These are phyloP conservation scores for Entomortierella chlamydospora DNA, from an alignment of 192 early-diverging fungal species.

Conservation along the genomic window DNA sequence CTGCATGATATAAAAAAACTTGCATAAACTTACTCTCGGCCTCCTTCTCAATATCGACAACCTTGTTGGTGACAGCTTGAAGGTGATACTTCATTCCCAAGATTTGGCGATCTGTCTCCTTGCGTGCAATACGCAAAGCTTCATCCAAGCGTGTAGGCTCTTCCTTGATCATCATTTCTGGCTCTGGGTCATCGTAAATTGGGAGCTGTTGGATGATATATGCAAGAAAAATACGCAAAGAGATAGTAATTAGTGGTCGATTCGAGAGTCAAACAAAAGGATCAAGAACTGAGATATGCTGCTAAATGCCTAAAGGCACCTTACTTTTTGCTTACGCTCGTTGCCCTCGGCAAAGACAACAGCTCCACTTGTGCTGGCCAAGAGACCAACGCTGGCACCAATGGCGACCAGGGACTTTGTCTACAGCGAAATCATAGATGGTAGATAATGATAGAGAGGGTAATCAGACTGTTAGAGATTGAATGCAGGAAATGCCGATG, in stretches of 20 bases:
- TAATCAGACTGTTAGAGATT: too few relatives aligned
- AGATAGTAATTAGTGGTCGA: too few relatives aligned
- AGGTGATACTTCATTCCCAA: conserved; percentile 53
- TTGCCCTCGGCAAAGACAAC: conserved; percentile 39
- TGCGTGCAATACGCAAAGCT: conserved; percentile 43
- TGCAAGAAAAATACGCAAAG: too few relatives aligned
- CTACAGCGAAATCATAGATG: not conserved
- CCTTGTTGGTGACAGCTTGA: conserved; percentile 52
- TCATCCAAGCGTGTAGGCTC: conserved; percentile 53
- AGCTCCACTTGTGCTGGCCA: conserved; percentile 25
- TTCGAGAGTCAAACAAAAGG: too few relatives aligned
- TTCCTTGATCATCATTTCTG: conserved; percentile 54
- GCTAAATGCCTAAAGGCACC: not conserved
- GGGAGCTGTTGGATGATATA: conserved; percentile 21
- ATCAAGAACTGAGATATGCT: not conserved
- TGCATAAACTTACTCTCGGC: conserved; percentile 34
- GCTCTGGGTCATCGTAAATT: conserved; percentile 50
- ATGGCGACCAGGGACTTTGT: conserved; percentile 43
- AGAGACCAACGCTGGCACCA: conserved; percentile 34
- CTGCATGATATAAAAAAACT: not conserved
- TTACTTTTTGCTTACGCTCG: conserved; percentile 53
- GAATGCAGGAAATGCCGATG: not conserved
- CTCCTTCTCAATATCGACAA: conserved; percentile 53
- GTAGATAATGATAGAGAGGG: not conserved
- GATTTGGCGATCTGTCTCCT: conserved; percentile 55